phyloP scores from a whole-genome alignment of 768 basidiomycete genomes.

The Mycena floridula region DNA sequence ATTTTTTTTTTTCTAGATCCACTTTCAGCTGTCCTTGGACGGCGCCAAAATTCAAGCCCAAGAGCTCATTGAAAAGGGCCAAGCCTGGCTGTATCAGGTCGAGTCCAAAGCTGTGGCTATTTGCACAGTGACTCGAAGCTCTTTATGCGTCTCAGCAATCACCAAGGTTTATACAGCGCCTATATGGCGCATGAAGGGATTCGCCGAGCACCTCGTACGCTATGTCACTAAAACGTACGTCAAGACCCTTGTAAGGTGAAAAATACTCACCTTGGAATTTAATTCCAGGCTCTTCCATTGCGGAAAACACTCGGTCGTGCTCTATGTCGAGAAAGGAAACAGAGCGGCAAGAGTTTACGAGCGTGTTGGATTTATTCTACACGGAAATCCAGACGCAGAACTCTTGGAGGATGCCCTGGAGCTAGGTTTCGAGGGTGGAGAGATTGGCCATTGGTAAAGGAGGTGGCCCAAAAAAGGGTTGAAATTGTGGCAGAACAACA shows the following conservation, averaged over 20 bases:
- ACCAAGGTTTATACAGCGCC: conserved; percentile 53
- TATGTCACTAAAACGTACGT: conserved; percentile 38
- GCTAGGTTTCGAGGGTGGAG: conserved; percentile 41
- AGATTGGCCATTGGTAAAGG: conserved; percentile 48
- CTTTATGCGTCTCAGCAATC: conserved; percentile 42
- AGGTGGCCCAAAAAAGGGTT: not conserved
- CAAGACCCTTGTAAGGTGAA: not conserved
- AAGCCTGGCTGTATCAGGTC: conserved; percentile 47
- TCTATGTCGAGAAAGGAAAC: conserved; percentile 60
- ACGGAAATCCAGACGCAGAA: conserved; percentile 11
- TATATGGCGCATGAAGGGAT: conserved; percentile 36
- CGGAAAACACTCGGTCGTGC: conserved; percentile 41
- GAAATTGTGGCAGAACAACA: not conserved
- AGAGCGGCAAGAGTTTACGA: conserved; percentile 32
- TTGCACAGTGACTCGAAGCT: conserved; percentile 52
- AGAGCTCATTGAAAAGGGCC: conserved; percentile 41
- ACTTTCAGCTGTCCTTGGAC: conserved; percentile 33
- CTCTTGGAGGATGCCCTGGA: conserved; percentile 45
- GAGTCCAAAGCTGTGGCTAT: conserved; percentile 37
- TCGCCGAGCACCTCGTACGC: conserved; percentile 46
- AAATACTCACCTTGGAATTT: conserved; percentile 1
- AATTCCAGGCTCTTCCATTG: conserved; percentile 31
- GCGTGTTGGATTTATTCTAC: not conserved
- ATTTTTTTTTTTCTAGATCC: conserved; percentile 24
- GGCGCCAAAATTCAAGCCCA: conserved; percentile 36